Conservation (phyloP, 1,139 yeast genomes). For the Scheffersomyces segobiensis region DNA sequence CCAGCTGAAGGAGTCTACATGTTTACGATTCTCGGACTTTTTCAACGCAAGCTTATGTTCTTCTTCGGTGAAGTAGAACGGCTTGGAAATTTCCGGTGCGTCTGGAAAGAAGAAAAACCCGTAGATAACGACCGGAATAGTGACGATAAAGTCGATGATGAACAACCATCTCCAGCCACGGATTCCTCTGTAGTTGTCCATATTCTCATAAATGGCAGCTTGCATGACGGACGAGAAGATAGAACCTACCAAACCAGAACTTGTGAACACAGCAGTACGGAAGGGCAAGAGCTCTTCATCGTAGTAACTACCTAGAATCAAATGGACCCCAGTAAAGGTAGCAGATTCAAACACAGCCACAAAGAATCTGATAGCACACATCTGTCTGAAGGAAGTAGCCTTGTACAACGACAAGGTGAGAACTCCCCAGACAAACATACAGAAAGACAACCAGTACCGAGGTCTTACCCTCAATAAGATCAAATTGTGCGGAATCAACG, state of each 20-base stretch:
- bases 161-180: slow-evolving; percentile 44
- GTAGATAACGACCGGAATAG: slow-evolving; percentile 51
- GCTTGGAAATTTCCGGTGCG: slow-evolving; percentile 48
- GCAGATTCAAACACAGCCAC: slow-evolving; percentile 57
- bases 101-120: slow-evolving; percentile 61
- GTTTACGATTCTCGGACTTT: slow-evolving; percentile 24
- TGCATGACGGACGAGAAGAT: slow-evolving; percentile 43
- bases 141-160: slow-evolving; percentile 35
- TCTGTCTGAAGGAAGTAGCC: slow-evolving; percentile 42
- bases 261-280: slow-evolving; percentile 52
- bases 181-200: slow-evolving; percentile 32
- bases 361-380: slow-evolving; percentile 54
- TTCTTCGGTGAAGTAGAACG: slow-evolving; percentile 34
- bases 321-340: slow-evolving; percentile 55
- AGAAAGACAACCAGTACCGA: slow-evolving; percentile 53
- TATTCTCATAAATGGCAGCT: slow-evolving; percentile 32
- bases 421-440: slow-evolving; percentile 57
- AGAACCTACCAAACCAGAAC: slow-evolving; percentile 54
- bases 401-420: slow-evolving; percentile 52
- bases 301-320: slow-evolving; percentile 55
- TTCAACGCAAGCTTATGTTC: slow-evolving; percentile 34
- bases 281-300: slow-evolving; percentile 48
- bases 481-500: slow-evolving; percentile 58
- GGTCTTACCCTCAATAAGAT: slow-evolving; percentile 53
- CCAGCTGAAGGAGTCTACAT: slow-evolving; percentile 41